Evolutionary conservation across 129 eudicot species (phyloP).

Genomic region (Artemisia argyi): DNA sequence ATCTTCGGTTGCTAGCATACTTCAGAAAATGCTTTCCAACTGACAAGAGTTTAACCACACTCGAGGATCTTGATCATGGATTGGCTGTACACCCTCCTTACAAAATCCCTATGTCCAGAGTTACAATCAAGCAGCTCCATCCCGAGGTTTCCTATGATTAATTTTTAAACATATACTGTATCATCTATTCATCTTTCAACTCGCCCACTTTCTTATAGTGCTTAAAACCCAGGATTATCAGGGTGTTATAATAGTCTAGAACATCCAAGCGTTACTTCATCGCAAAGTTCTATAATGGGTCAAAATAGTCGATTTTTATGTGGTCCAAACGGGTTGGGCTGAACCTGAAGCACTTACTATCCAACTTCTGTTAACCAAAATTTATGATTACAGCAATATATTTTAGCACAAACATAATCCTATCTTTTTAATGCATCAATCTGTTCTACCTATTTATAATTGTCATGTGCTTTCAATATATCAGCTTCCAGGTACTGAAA

Average conservation of each 20-base stretch:
- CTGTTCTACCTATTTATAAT: background rate
- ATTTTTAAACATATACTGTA: background rate
- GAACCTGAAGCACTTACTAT: background rate
- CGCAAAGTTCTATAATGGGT: background rate
- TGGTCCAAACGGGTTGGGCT: background rate
- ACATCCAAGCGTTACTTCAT: too few species aligned
- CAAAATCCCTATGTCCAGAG: slow-evolving; percentile 48
- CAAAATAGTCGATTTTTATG: background rate
- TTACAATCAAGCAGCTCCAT: slow-evolving; percentile 66
- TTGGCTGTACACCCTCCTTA: slow-evolving; percentile 70
- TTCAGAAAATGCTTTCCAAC: slow-evolving; percentile 70
- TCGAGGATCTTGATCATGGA: slow-evolving; percentile 61
- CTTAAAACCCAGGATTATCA: too few species aligned
- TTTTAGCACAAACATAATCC: too few species aligned
- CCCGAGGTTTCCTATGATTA: slow-evolving; percentile 46
- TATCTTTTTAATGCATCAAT: too few species aligned
- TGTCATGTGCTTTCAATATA: slow-evolving; percentile 9
- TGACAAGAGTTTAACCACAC: slow-evolving; percentile 44
- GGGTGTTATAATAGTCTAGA: too few species aligned
- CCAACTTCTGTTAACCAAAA: background rate
- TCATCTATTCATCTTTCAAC: background rate
- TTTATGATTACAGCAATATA: too few species aligned
- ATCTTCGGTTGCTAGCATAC: slow-evolving; percentile 64
- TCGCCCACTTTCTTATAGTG: too few species aligned
- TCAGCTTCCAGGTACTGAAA: slow-evolving; percentile 57